A percentile compares a stretch with the other conserved stretches of the same genome.
phyloP scores from a whole-genome alignment of 192 early-diverging fungal species.

The Coemansia sp. region DNA sequence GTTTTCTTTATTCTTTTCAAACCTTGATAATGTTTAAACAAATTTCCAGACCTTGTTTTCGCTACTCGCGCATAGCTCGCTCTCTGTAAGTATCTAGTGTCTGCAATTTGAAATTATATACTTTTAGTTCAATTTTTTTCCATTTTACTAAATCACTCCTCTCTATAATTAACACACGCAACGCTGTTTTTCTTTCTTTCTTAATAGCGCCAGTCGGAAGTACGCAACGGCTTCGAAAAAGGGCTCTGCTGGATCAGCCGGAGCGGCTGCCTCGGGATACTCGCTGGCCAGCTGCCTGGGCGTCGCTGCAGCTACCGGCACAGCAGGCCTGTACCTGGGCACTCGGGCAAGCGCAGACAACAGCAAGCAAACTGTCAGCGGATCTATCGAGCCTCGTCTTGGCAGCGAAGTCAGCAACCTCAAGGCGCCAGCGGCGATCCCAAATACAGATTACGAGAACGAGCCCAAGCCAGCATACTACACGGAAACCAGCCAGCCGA shows the following conservation, averaged over 20 bases:
- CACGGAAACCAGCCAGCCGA: conserved; percentile 45
- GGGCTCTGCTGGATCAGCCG: background rate
- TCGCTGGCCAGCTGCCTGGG: conserved; percentile 7
- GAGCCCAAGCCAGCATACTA: conserved; percentile 33
- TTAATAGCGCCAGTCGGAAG: conserved; percentile 5
- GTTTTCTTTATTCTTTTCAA: conserved; percentile 4
- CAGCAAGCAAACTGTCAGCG: background rate
- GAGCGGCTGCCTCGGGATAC: background rate
- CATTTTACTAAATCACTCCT: background rate
- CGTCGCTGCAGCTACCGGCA: conserved; percentile 1
- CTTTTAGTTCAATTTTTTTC: background rate
- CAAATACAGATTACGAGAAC: conserved; percentile 34
- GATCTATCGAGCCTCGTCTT: background rate
- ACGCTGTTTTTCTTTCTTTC: background rate
- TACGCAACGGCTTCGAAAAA: conserved; percentile 5
- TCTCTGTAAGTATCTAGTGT: background rate
- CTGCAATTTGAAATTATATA: background rate
- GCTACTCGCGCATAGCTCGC: background rate
- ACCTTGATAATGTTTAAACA: conserved; percentile 8
- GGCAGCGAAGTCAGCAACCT: conserved; percentile 28
- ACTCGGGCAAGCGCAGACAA: background rate
- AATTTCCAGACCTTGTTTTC: background rate
- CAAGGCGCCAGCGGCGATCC: conserved; percentile 23
- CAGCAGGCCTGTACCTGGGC: conserved; percentile 7
- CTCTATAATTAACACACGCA: background rate